Evolutionary conservation across 2,329 filamentous ascomycete species (phyloP).

Genomic region (Exophiala phaeomuriformis): DNA sequence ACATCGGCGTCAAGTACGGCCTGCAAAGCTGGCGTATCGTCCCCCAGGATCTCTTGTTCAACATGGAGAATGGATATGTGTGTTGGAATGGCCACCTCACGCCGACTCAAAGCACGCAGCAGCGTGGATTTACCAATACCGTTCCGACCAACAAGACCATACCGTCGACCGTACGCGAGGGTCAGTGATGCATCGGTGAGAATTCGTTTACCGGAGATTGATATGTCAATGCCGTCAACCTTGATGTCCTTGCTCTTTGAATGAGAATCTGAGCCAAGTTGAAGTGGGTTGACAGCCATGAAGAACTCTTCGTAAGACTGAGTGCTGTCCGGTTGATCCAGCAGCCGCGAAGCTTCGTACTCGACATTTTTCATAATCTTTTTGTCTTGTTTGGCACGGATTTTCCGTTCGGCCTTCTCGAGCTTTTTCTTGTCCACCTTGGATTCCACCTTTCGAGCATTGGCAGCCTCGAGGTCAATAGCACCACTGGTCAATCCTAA

Average conservation of each 20-base stretch:
- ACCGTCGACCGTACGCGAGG: slow-evolving; percentile 83
- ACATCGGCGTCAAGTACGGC: slow-evolving; percentile 96
- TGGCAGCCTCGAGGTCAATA: slow-evolving; percentile 91
- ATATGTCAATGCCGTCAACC: slow-evolving; percentile 89
- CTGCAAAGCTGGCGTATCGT: slow-evolving; percentile 90
- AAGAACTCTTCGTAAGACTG: slow-evolving; percentile 99
- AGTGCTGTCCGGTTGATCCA: slow-evolving; percentile 72
- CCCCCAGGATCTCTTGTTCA: slow-evolving; percentile 94
- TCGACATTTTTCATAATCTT: slow-evolving; percentile 98
- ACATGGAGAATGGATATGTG: slow-evolving; percentile 99
- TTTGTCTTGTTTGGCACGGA: slow-evolving; percentile 96
- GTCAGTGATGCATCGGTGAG: slow-evolving; percentile 85
- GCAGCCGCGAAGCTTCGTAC: slow-evolving; percentile 86
- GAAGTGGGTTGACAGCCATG: slow-evolving; percentile 97
- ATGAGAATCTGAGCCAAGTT: slow-evolving; percentile 62
- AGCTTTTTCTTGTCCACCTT: slow-evolving; percentile 98
- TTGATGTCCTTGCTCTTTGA: slow-evolving; percentile 99
- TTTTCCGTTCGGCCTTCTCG: slow-evolving; percentile 96
- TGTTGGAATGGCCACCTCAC: slow-evolving; percentile 90
- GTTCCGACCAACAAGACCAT: slow-evolving; percentile 97
- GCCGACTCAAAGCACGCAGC: slow-evolving; percentile 77
- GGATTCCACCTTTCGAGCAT: slow-evolving; percentile 88
- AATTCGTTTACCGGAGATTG: slow-evolving; percentile 82
- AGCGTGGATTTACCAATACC: slow-evolving; percentile 98
- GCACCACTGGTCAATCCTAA: slow-evolving; percentile 74